These are phyloP conservation scores for Pigoraptor vietnamica DNA, from an alignment of 78 protist species.

Conservation along the genomic window DNA sequence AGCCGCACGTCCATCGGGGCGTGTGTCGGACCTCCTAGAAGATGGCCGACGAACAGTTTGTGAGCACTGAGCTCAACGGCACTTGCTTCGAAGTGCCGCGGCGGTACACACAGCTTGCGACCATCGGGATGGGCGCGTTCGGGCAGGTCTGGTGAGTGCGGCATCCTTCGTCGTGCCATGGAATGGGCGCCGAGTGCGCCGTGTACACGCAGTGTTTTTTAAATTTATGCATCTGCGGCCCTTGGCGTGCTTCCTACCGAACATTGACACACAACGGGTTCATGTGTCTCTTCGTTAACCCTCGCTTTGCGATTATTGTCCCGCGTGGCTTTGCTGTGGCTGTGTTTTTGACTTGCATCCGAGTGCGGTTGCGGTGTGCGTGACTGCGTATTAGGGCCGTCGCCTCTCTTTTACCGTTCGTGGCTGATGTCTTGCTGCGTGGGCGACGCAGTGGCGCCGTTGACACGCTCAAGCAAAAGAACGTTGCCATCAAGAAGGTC, in stretches of 20 bases:
- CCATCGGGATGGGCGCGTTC: conserved; percentile 17
- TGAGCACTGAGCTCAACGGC: not conserved
- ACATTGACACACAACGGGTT: no score
- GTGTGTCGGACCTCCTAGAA: no score
- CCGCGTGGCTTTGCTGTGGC: not conserved
- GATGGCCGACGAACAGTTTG: not conserved
- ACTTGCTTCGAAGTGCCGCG: conserved; percentile 4
- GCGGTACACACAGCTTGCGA: not conserved
- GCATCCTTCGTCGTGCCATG: not conserved
- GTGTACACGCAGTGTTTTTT: no score
- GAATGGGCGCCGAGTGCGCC: no score
- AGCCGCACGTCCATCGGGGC: no score
- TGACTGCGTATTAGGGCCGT: not conserved
- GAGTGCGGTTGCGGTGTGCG: no score
- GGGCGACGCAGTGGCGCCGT: not conserved
- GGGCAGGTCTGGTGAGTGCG: conserved; percentile 13
- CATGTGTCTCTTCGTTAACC: not conserved
- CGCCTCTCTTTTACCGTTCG: not conserved
- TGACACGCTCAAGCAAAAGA: not conserved
- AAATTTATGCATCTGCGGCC: no score
- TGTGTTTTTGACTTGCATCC: not conserved
- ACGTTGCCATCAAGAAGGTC: conserved; percentile 40
- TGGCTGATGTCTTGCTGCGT: not conserved
- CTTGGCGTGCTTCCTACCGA: no score
- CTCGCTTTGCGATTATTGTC: no score